Base-by-base conservation (phyloP, 1,284 basidiomycete genomes). In the Ceratobasidium sp. region DNA sequence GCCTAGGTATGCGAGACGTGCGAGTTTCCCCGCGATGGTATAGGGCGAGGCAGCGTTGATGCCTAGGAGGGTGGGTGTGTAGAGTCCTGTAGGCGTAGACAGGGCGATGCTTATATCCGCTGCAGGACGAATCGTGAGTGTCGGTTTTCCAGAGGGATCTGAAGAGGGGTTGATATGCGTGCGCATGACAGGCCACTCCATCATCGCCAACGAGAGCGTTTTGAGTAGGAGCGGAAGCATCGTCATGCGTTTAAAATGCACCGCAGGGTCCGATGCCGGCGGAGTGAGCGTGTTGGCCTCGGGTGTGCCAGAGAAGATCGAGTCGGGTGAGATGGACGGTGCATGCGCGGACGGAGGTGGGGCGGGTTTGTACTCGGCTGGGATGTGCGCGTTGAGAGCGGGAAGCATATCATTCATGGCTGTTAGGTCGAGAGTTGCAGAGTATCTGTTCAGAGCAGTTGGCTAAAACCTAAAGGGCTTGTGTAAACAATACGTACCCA, bases 141-240 rank as follows among this genome's bases (percentile, higher is more conserved):
- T 88, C 0, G 92, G 91, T 81, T 90, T 92, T 8, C 80, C 77
- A 2, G 79, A 68, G 0, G 78, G 54, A 64, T 5, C 83, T 19
- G 29, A 34, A 15, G 57, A 61, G 0, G 88, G 87, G 0, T 90
- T 90, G 79, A 94, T 90, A 56, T 91, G 91, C 2, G 91, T 86
- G 40, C 93, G 88, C 86, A 97, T 90, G 68, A 96, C 85, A 0
- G 94, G 93, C 90, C 94, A 94, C 82, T 95, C 92, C 80, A 89
- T 85, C 90, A 97, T 91, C 0, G 95, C 89, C 78, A 89, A 88
- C 0, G 92, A 88, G 62, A 98, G 90, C 0, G 92, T 92, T 83
- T 98, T 98, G 81, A 98, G 86, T 11, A 98, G 88, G 81, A 97
- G 86, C 2, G 94, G 95, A 32, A 98, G 90, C 82, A 95, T 91